Evolutionary conservation across 768 basidiomycete genomes (phyloP).

Genomic region (Leucocoprinus sp.): DNA sequence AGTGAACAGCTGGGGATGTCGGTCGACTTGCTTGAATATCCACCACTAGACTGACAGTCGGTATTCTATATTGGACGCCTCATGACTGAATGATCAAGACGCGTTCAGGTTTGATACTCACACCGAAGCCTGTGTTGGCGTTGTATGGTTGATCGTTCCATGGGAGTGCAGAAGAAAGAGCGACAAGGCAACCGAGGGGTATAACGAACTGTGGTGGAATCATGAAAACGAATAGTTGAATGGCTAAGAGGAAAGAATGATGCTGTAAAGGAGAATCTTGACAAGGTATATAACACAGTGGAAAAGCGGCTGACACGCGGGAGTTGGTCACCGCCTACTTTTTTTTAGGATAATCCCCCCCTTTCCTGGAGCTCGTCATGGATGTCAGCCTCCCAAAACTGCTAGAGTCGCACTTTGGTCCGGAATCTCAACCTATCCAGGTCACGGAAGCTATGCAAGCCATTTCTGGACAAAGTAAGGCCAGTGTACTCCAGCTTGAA

Average conservation of each 20-base stretch:
- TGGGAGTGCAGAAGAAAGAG: neutral
- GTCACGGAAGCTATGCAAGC: constrained; percentile 36
- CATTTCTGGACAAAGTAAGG: constrained; percentile 15
- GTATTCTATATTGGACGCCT: no score
- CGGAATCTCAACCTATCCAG: constrained; percentile 48
- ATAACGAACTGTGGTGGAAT: neutral
- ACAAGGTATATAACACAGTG: no score
- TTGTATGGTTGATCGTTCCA: neutral
- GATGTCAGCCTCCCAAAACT: constrained; percentile 20
- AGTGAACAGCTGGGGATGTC: no score
- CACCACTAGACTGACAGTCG: no score
- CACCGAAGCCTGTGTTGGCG: neutral
- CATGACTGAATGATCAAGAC: no score
- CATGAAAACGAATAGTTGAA: neutral
- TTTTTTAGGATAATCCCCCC: neutral
- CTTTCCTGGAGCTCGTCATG: constrained; percentile 13
- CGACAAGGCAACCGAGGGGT: neutral
- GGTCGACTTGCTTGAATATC: no score
- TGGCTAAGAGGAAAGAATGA: neutral
- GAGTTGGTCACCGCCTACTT: neutral
- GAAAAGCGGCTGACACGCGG: neutral
- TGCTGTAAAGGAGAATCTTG: no score
- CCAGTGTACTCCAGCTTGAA: neutral
- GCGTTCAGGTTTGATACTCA: no score
- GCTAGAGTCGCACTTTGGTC: constrained; percentile 53